Percentiles rank a stretch among this genome's conserved stretches.
Conservation (phyloP, 257 asterid species). For the Przewalskia tangutica region DNA sequence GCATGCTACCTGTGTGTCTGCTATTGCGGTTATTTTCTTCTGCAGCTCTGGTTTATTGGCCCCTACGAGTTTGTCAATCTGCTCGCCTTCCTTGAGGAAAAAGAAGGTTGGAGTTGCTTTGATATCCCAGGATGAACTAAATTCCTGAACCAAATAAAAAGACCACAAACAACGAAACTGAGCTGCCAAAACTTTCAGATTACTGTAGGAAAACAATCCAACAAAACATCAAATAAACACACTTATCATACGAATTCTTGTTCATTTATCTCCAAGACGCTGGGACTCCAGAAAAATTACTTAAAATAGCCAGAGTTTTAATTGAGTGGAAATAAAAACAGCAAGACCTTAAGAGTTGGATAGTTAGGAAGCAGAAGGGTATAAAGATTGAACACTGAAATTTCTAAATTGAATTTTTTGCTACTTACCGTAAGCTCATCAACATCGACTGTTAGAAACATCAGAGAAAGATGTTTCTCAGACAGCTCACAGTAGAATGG, state of each 20-base stretch:
- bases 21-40: slow-evolving; percentile 56
- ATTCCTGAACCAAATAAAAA: slow-evolving; percentile 46
- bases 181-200: neutral
- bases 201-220: neutral
- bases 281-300: neutral
- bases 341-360: neutral
- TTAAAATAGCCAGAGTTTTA: neutral
- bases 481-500: slow-evolving; percentile 83
- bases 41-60: slow-evolving; percentile 92
- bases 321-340: neutral
- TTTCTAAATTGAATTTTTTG: neutral
- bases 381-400: neutral
- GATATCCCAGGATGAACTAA: slow-evolving; percentile 92
- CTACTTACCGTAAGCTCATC: slow-evolving; percentile 84
- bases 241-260: neutral
- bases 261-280: neutral
- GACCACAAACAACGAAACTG: neutral
- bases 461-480: slow-evolving; percentile 59
- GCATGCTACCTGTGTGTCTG: slow-evolving; percentile 33
- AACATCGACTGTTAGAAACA: slow-evolving; percentile 81
- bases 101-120: slow-evolving; percentile 99
- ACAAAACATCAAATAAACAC: neutral
- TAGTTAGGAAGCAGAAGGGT: neutral
- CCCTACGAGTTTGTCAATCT: slow-evolving; percentile 90
- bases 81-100: slow-evolving; percentile 75